A percentile compares a stretch with the other conserved stretches of the same genome.
These are phyloP conservation scores for Sordariomycetes sp. DNA, from an alignment of 2,329 filamentous ascomycete species.

Conservation along the genomic window DNA sequence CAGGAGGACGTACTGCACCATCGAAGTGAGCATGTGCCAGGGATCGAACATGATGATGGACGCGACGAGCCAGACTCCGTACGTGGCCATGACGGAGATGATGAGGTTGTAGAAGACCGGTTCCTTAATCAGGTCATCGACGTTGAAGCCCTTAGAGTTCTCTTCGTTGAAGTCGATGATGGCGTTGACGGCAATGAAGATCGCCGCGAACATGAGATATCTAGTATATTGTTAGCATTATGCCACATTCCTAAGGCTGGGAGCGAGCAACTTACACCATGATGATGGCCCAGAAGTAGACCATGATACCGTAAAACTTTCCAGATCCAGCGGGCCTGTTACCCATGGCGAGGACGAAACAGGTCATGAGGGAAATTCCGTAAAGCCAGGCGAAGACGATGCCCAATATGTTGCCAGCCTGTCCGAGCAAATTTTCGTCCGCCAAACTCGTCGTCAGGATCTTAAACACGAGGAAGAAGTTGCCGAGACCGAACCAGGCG, in stretches of 20 bases:
- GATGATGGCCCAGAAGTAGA: constrained; percentile 95
- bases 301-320: constrained; percentile 90
- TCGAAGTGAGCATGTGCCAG: constrained; percentile 98
- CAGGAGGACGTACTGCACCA: constrained; percentile 87
- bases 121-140: constrained; percentile 72
- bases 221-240: constrained; percentile 22
- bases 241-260: neutral
- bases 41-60: constrained; percentile 94
- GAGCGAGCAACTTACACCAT: constrained; percentile 61
- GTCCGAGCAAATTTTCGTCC: constrained; percentile 57
- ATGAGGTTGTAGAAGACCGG: constrained; percentile 87
- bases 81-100: constrained; percentile 84
- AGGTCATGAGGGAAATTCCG: constrained; percentile 80
- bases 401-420: constrained; percentile 67
- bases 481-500: constrained; percentile 96
- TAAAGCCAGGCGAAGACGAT: constrained; percentile 96
- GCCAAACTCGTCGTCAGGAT: constrained; percentile 86
- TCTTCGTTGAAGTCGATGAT: constrained; percentile 60
- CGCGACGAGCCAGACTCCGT: constrained; percentile 82
- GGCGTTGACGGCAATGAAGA: constrained; percentile 86
- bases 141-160: constrained; percentile 49
- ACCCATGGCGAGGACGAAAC: constrained; percentile 88
- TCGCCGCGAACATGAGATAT: constrained; percentile 87
- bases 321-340: constrained; percentile 93
- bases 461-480: constrained; percentile 98